These are phyloP conservation scores for Annulohypoxylon maeteangense DNA, from an alignment of 495 filamentous ascomycete species.

Conservation along the genomic window DNA sequence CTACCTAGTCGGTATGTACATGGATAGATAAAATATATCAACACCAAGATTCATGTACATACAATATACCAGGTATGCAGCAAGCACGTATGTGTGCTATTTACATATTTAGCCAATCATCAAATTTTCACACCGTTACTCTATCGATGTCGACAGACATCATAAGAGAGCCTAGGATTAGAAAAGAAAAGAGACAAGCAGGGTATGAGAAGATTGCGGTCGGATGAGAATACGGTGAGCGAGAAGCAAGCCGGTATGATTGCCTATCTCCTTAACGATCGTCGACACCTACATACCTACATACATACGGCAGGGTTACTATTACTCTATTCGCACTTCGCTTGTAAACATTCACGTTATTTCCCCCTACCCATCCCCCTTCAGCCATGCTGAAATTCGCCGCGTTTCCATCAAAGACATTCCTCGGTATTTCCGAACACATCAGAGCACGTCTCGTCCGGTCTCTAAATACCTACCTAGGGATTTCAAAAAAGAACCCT, in stretches of 20 bases:
- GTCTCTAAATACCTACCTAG: no score
- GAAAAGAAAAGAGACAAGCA: slow-evolving; percentile 1
- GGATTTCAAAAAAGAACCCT: slow-evolving; percentile 2
- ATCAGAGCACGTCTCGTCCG: slow-evolving; percentile 29
- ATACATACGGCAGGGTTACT: not conserved
- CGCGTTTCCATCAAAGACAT: not conserved
- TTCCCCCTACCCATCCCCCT: not conserved
- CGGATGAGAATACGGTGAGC: slow-evolving; percentile 17
- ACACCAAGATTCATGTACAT: slow-evolving; percentile 3
- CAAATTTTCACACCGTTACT: slow-evolving; percentile 14
- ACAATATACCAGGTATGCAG: not conserved
- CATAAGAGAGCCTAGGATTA: not conserved
- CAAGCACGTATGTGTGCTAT: not conserved
- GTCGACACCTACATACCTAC: slow-evolving; percentile 2
- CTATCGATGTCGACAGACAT: not conserved
- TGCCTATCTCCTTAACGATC: slow-evolving; percentile 10
- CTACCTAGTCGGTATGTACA: no score
- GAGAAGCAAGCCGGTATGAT: not conserved
- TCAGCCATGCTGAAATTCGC: not conserved
- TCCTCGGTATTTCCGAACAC: slow-evolving; percentile 17
- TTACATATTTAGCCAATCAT: slow-evolving; percentile 38
- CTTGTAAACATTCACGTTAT: not conserved
- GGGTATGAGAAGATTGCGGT: not conserved
- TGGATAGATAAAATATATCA: slow-evolving; percentile 4
- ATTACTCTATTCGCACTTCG: not conserved